Base-by-base conservation (phyloP, 2,329 filamentous ascomycete genomes). In the Paraphoma sp. region DNA sequence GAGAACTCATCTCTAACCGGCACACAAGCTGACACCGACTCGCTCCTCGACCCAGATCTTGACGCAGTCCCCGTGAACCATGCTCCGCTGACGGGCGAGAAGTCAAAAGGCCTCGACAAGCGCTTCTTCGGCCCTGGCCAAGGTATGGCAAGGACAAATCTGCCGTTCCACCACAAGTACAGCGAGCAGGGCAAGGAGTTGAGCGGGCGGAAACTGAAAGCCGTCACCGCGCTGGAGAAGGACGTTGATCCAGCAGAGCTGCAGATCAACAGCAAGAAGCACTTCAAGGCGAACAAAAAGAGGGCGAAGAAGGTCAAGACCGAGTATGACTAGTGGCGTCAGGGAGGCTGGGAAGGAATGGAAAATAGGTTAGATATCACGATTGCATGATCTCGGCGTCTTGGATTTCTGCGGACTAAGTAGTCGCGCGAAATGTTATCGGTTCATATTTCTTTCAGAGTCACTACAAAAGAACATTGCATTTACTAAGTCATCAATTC, bases 81-180 rank as follows among this genome's bases (percentile, higher is more conserved):
- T 5, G 63, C 63, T 11, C 65, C 72, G 11, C 63, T 74, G 4
- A 82, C 86, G 45, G 92, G 93, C 0, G 77, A 84, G 31, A 96
- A 96, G 74, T 91, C 92, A 0, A 82, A 87, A 62, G 86, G 84
- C 54, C 82, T 99, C 17, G 95, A 99, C 79, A 91, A 89, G 71
- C 86, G 86, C n/a, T 99, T 98, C 82, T 99, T 99, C 73, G 89
- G 85, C 6, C 80, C 87, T 2, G 84, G 83, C 1, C 83, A 86
- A 53, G 82, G 85, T 10, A 84, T 81, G 44, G 85, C 83, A 1
- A 89, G 91, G 69, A 63, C 96, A 38, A 88, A 80, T 53, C 88
- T 88, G 82, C 93, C 95, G 0, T 98, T 98, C 80, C 94, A 89
- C 77, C 87, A 95, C 80, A 91, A 95, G 79, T 96, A 97, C 78